These are phyloP conservation scores for Lepiota brunneoincarnata DNA, from an alignment of 768 basidiomycete genomes.

Conservation along the genomic window DNA sequence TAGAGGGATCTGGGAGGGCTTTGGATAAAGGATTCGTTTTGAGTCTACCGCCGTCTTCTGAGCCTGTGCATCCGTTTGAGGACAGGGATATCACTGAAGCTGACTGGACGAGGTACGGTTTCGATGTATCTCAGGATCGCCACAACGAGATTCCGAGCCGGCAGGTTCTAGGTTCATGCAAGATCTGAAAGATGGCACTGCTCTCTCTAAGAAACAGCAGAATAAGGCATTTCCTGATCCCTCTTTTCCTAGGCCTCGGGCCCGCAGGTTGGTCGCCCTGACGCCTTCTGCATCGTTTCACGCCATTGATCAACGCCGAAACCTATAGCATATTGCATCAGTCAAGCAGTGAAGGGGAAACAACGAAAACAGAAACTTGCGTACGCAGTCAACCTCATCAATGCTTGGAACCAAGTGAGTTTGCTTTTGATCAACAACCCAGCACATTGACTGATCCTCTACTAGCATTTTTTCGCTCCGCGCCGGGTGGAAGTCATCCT, in stretches of 20 bases:
- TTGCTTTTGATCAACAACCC: background rate
- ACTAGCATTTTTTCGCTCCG: conserved; percentile 6
- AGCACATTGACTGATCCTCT: background rate
- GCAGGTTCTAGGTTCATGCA: background rate
- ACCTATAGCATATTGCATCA: background rate
- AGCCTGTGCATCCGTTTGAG: background rate
- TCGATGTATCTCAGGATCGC: too few relatives aligned
- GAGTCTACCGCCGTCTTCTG: background rate
- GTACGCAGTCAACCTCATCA: conserved; percentile 4
- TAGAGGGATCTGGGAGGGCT: conserved; percentile 3
- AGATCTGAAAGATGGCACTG: conserved; percentile 2
- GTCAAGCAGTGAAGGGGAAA: background rate
- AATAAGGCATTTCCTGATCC: background rate
- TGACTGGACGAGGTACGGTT: conserved; percentile 8
- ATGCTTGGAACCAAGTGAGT: conserved; percentile 9
- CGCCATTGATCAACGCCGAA: background rate
- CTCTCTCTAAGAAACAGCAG: background rate
- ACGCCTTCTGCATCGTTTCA: background rate
- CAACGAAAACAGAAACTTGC: background rate
- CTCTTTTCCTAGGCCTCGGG: background rate
- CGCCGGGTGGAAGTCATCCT: conserved; percentile 5
- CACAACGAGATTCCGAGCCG: too few relatives aligned
- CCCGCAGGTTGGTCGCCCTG: background rate
- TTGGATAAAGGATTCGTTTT: conserved; percentile 9
- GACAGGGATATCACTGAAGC: conserved; percentile 1